Evolutionary conservation across 2,329 filamentous ascomycete genomes (phyloP).

Genomic region (Verticillium dahliae): DNA sequence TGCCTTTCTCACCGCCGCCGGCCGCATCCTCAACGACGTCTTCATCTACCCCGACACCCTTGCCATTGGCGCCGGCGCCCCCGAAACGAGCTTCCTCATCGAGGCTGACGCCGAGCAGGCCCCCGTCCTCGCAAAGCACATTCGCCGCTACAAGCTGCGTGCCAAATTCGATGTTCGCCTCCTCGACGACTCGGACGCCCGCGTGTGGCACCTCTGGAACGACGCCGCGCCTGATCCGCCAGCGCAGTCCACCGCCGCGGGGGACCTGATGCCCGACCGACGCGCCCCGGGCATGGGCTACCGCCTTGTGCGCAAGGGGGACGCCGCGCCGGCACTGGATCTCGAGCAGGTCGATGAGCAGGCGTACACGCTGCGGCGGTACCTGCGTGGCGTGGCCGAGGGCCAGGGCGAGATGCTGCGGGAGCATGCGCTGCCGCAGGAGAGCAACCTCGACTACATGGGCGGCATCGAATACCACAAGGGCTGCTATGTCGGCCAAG

Average conservation of each 20-base stretch:
- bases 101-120: slow-evolving; percentile 73
- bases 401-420: slow-evolving; percentile 71
- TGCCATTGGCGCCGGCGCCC: slow-evolving; percentile 13
- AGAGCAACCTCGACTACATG: slow-evolving; percentile 84
- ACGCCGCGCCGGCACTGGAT: slow-evolving; percentile 28
- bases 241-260: neutral
- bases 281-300: slow-evolving; percentile 51
- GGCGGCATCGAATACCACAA: slow-evolving; percentile 87
- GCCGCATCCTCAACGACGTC: slow-evolving; percentile 80
- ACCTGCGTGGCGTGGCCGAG: slow-evolving; percentile 76
- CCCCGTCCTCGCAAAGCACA: slow-evolving; percentile 57
- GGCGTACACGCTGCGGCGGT: slow-evolving; percentile 69
- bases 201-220: slow-evolving; percentile 71
- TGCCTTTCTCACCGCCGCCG: slow-evolving; percentile 79
- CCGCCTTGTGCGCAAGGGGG: slow-evolving; percentile 32
- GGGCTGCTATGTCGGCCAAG: slow-evolving; percentile 95
- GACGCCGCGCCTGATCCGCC: slow-evolving; percentile 24
- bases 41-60: slow-evolving; percentile 69
- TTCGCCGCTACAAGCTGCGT: slow-evolving; percentile 81
- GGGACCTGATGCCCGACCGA: slow-evolving; percentile 35
- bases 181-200: slow-evolving; percentile 57
- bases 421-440: slow-evolving; percentile 72
- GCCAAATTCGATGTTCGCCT: slow-evolving; percentile 67
- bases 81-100: slow-evolving; percentile 49
- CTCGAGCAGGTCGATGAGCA: slow-evolving; percentile 42